Evolutionary conservation across 257 asterid species (phyloP).

Genomic region (Henckelia pumila): DNA sequence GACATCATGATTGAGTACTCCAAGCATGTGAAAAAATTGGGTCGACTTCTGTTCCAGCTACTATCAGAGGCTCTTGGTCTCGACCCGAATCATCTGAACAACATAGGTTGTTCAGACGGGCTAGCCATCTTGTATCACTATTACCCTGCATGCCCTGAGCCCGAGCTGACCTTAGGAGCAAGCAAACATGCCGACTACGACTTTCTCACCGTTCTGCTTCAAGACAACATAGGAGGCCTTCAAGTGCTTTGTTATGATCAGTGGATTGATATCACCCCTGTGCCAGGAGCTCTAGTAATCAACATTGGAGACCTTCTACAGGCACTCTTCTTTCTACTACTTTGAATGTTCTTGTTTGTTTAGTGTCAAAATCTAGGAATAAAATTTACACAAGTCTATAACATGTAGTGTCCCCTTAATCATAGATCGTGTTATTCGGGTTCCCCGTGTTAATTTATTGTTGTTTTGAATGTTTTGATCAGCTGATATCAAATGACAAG

Average conservation of each 20-base stretch:
- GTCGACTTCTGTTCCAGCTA: constrained; percentile 26
- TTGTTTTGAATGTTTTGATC: constrained; percentile 2
- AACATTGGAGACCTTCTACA: constrained; percentile 53
- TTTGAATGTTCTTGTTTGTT: too few relatives aligned
- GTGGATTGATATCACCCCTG: constrained; percentile 49
- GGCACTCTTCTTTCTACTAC: constrained; percentile 30
- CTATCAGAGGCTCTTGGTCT: constrained; percentile 40
- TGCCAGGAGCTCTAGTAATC: constrained; percentile 42
- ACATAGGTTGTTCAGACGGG: constrained; percentile 40
- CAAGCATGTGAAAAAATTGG: constrained; percentile 30
- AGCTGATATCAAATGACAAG: constrained; percentile 45
- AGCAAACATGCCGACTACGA: constrained; percentile 38
- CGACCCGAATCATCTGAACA: constrained; percentile 24
- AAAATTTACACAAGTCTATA: too few relatives aligned
- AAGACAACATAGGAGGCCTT: constrained; percentile 47
- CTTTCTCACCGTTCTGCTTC: constrained; percentile 47
- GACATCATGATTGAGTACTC: constrained; percentile 37
- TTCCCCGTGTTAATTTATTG: neutral
- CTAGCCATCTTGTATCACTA: constrained; percentile 36
- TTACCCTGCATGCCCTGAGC: constrained; percentile 54
- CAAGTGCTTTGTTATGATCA: constrained; percentile 41
- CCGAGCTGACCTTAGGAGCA: constrained; percentile 39
- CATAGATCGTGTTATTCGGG: too few relatives aligned
- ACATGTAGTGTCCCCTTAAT: too few relatives aligned
- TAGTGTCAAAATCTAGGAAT: too few relatives aligned